A percentile compares a stretch with the other conserved stretches of the same genome.
phyloP scores from a whole-genome alignment of 2,329 filamentous ascomycete genomes.

The Coniochaeta pulveracea region DNA sequence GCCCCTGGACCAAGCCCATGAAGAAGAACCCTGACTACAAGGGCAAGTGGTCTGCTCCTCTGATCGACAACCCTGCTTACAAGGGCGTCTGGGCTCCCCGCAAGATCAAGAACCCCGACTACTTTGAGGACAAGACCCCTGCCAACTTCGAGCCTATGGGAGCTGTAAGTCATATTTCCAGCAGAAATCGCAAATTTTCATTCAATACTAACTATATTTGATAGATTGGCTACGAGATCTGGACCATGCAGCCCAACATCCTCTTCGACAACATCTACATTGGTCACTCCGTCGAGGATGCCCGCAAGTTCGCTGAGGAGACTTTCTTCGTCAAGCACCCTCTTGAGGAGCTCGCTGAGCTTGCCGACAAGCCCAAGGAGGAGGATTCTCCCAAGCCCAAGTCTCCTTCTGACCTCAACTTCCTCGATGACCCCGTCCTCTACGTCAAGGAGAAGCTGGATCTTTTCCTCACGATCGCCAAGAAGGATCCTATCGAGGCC shows the following conservation, averaged over 20 bases:
- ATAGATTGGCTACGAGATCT: constrained; percentile 96
- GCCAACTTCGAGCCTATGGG: constrained; percentile 97
- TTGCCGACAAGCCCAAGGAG: constrained; percentile 67
- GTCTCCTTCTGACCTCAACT: constrained; percentile 68
- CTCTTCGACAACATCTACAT: constrained; percentile 99
- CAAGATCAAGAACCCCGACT: constrained; percentile 95
- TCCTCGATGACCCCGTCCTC: constrained; percentile 79
- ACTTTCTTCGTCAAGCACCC: constrained; percentile 83
- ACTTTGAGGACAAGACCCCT: constrained; percentile 94
- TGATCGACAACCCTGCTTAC: constrained; percentile 95
- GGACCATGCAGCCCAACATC: constrained; percentile 99
- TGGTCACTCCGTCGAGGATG: constrained; percentile 90
- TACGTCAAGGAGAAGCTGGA: constrained; percentile 90
- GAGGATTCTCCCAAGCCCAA: constrained; percentile 46
- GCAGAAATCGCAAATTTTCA: too few species aligned
- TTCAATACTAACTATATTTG: not conserved
- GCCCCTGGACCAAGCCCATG: constrained; percentile 82
- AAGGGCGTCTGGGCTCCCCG: constrained; percentile 90
- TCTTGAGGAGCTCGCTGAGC: constrained; percentile 70
- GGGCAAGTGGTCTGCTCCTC: constrained; percentile 92
- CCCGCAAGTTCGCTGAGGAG: constrained; percentile 77
- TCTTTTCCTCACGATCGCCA: constrained; percentile 74
- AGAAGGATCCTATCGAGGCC: constrained; percentile 73
- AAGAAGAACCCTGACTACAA: constrained; percentile 96
- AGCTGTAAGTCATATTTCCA: constrained; percentile 78